Evolutionary conservation across 2,329 filamentous ascomycete genomes (phyloP).

Genomic region (Plectosphaerella cucumerina): DNA sequence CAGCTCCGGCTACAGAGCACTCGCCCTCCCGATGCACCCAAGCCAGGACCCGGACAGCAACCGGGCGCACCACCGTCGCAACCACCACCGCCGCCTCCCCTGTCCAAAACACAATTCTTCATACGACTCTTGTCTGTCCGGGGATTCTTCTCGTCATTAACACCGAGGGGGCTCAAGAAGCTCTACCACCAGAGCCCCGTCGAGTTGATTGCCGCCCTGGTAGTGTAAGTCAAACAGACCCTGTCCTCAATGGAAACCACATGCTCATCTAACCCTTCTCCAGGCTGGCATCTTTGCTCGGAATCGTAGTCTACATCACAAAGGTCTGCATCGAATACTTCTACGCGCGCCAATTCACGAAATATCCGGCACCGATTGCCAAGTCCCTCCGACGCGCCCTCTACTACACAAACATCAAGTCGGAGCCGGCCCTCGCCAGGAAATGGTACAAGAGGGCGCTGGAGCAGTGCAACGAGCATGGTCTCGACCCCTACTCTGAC

Average conservation of each 20-base stretch:
- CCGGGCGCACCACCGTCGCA: constrained; percentile 11
- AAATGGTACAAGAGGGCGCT: constrained; percentile 82
- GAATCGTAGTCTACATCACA: constrained; percentile 30
- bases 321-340: constrained; percentile 51
- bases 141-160: constrained; percentile 30
- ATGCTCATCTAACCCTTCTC: constrained; percentile 14
- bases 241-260: not conserved
- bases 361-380: constrained; percentile 65
- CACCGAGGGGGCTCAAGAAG: constrained; percentile 29
- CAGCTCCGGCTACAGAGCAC: not conserved
- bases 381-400: constrained; percentile 78
- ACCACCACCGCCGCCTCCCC: constrained; percentile 18
- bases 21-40: not conserved
- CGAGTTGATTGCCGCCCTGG: constrained; percentile 36
- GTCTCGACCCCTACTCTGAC: constrained; percentile 84
- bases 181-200: constrained; percentile 38
- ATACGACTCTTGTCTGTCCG: constrained; percentile 27
- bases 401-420: constrained; percentile 76
- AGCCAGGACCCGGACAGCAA: not conserved
- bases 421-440: constrained; percentile 72
- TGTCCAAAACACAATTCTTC: constrained; percentile 20
- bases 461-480: constrained; percentile 64
- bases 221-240: constrained; percentile 27
- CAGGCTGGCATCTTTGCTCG: constrained; percentile 29
- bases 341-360: constrained; percentile 50